Evolutionary conservation across 2,329 filamentous ascomycete species (phyloP).

Genomic region (Xylariaceae sp.): DNA sequence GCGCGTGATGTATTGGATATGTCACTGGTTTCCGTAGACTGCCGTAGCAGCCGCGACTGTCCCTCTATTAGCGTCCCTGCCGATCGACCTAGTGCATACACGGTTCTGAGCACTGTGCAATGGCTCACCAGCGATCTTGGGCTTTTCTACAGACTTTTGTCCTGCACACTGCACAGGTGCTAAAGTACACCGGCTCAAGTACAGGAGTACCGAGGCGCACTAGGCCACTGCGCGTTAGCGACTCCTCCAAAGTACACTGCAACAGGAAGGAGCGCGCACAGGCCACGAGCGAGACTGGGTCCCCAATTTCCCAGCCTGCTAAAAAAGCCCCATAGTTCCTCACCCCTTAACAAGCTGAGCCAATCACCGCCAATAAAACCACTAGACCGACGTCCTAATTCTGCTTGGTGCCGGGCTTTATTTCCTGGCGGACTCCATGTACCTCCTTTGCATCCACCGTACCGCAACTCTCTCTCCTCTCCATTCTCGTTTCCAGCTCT

Average conservation of each 20-base stretch:
- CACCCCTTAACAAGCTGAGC: slow-evolving; percentile 18
- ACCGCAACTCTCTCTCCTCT: slow-evolving; percentile 17
- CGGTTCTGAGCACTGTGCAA: too few species aligned
- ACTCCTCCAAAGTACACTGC: background rate
- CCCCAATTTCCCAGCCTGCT: slow-evolving; percentile 31
- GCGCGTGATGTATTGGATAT: too few species aligned
- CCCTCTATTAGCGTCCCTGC: too few species aligned
- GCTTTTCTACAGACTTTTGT: too few species aligned
- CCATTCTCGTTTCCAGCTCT: slow-evolving; percentile 17
- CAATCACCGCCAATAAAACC: slow-evolving; percentile 10
- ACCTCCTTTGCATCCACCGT: slow-evolving; percentile 5
- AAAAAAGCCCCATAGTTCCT: slow-evolving; percentile 23
- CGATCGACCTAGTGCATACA: too few species aligned
- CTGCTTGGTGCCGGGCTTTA: slow-evolving; percentile 15
- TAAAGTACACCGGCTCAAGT: too few species aligned
- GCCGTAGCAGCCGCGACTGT: too few species aligned
- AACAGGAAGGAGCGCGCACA: slow-evolving; percentile 6
- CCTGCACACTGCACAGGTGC: too few species aligned
- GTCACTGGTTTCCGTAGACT: too few species aligned
- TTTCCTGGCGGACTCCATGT: slow-evolving; percentile 11
- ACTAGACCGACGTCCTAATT: slow-evolving; percentile 15
- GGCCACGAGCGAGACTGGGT: slow-evolving; percentile 10
- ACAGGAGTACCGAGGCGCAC: too few species aligned
- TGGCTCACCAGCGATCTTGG: too few species aligned
- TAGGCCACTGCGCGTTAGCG: too few species aligned